phyloP scores from a whole-genome alignment of 495 filamentous ascomycete genomes.

The Schizothecium vesticola region DNA sequence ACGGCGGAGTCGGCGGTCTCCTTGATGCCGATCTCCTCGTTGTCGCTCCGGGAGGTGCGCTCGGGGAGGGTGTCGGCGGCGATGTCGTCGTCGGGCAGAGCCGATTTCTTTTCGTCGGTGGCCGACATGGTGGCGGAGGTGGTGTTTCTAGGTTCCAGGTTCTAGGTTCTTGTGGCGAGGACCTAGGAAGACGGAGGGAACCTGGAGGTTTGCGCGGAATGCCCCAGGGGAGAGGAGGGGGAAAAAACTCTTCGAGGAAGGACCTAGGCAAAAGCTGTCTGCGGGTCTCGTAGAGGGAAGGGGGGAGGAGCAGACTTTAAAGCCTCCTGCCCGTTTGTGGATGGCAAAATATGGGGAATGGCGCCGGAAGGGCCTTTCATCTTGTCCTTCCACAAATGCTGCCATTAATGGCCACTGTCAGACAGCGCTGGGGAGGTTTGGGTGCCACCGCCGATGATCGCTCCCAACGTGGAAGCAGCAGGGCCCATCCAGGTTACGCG shows the following conservation, averaged over 20 bases:
- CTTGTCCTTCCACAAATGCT: background rate
- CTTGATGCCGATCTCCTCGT: background rate
- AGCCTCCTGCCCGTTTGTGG: background rate
- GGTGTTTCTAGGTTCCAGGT: background rate
- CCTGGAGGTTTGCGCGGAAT: background rate
- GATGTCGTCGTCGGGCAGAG: background rate
- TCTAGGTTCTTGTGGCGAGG: background rate
- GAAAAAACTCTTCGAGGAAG: background rate
- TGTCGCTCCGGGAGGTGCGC: background rate
- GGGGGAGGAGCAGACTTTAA: background rate
- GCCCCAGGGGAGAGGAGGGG: background rate
- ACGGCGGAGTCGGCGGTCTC: background rate
- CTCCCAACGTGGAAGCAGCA: background rate
- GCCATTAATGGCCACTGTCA: background rate
- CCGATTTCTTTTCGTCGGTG: background rate
- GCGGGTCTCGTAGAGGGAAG: background rate
- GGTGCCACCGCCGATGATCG: background rate
- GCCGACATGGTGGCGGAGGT: background rate
- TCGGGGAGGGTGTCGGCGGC: background rate
- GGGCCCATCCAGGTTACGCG: background rate
- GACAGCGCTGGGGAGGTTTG: background rate
- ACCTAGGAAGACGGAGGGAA: background rate
- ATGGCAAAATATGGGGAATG: background rate
- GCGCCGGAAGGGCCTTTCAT: background rate
- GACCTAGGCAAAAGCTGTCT: background rate